Base-by-base conservation (phyloP, 176 grass and related monocot species). In the Saccharum officinarum region DNA sequence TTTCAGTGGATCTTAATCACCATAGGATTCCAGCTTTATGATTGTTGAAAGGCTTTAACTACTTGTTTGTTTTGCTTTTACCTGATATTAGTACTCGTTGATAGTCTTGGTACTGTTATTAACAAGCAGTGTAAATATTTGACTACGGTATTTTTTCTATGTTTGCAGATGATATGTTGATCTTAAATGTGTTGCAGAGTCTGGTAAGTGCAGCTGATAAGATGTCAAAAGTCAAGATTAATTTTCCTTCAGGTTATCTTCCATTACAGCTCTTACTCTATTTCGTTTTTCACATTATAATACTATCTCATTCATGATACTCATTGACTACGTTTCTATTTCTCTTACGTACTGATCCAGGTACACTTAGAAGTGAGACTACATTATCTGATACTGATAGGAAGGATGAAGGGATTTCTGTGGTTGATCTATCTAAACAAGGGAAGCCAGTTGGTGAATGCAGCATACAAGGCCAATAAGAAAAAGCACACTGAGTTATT, bases 161-260 rank as follows among this genome's bases (percentile, higher is more conserved):
- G n/a, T 86, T 71, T 88, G 28, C 79, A 94, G 92, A 86, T 83
- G 88, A 94, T 69, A 76, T 68, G 30, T 80, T 74, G 49, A 80
- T 86, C 52, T 82, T 94, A 83, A 77, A 86, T 50, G 82, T 82
- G 45, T 65, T 94, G 59, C 79, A 84, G 69, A 55, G n/a, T 80
- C 47, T 93, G 54, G 75, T 82, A 34, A 74, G 78, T 49, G 57
- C 82, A 26, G 31, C 83, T 45, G 28, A 42, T 67, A 69, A 88
- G 64, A 63, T 16, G 10, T 72, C 75, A 54, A 61, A 57, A 72
- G 30, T 82, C n/a, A n/a, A 80, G 45, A 68, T 60, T 50, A 64
- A 84, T 55, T 61, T 45, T 88, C 50, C 83, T 83, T 67, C 86
- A 86, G 83, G 92, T 93, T 75, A 63, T 85, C 61, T 69, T 70